These are phyloP conservation scores for Lumnitzera racemosa DNA, from an alignment of 345 rosid species.

Conservation along the genomic window DNA sequence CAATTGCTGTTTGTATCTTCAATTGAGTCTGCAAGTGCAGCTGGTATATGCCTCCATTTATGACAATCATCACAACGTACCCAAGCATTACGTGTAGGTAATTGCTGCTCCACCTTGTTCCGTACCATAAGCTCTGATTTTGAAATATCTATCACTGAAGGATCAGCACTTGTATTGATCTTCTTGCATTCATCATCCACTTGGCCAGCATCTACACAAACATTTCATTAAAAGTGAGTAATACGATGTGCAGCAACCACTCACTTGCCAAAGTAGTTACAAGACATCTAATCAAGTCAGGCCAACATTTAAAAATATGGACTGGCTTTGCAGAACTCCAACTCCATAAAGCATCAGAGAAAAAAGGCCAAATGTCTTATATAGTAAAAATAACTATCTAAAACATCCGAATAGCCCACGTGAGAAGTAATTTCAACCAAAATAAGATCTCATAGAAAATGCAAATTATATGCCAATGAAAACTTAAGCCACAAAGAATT, in stretches of 20 bases:
- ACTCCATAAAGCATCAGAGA: neutral
- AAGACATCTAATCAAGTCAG: neutral
- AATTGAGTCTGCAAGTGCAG: conserved; percentile 53
- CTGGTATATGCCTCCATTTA: conserved; percentile 93
- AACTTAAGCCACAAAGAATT: too few species aligned
- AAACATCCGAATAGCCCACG: too few species aligned
- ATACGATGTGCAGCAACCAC: too few species aligned
- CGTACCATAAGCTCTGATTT: conserved; percentile 30
- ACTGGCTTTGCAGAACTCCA: conserved; percentile 1
- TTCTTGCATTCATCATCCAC: conserved; percentile 22
- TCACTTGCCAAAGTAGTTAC: too few species aligned
- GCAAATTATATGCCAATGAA: too few species aligned
- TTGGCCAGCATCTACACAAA: conserved; percentile 26
- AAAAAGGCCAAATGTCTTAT: too few species aligned
- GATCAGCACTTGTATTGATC: conserved; percentile 15
- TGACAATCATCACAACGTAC: conserved; percentile 90
- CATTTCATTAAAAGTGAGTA: too few species aligned
- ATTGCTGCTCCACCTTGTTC: conserved; percentile 28
- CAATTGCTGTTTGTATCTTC: conserved; percentile 65
- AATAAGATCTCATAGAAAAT: too few species aligned
- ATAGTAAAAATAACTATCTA: too few species aligned
- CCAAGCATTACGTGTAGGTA: conserved; percentile 66
- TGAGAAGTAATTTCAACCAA: too few species aligned
- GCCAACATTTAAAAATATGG: too few species aligned
- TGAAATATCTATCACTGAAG: conserved; percentile 23